Evolutionary conservation across 164 flowering plant species (phyloP), one percentile per base, ranked within the genome.

Genomic region (Magnolia kwangsiensis): DNA sequence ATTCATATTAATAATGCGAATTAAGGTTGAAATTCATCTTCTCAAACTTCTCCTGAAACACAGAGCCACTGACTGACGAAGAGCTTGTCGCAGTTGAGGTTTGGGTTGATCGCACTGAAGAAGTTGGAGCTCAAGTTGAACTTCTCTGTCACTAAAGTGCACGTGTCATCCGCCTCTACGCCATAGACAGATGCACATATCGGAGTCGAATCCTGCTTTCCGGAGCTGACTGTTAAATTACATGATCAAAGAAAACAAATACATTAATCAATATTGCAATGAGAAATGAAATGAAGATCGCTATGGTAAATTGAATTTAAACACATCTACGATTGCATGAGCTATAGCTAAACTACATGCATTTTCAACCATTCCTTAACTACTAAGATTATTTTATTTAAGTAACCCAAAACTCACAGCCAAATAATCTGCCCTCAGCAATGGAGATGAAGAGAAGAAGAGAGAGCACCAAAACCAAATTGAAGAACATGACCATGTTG

Each of bases 381-480:
- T 5, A 37, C 45, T 37, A 37, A 37, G 45, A 37, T 37, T 7
- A 37, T 37, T 37, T 3, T 37, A 37, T 5, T 4, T 37, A 37
- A 37, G 7, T 37, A 37, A 37, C 7, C 45, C 45, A 37, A 16
- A 8, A 70, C 51, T 50, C 20, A 45, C 55, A 0, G 23, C 72
- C 59, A 9, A 70, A 70, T 18, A 70, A 70, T 70, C 59, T 70
- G 16, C 18, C 72, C 55, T 70, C 72, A 11, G 72, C 72, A 55
- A 70, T 70, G 72, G 72, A 50, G 19, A 70, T 9, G 58, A 70
- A 45, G 27, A 70, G 55, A 70, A 70, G 72, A 50, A 70, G 23
- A 20, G 72, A 70, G 72, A 70, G 72, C n/a, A 70, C 7, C 55
- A 70, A 19, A 14, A 50, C 27, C 72, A 70, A 50, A 45, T 70